Evolutionary conservation across 345 rosid genomes (phyloP), one percentile per base, ranked within the genome.

Genomic region (Sapria himalayana): DNA sequence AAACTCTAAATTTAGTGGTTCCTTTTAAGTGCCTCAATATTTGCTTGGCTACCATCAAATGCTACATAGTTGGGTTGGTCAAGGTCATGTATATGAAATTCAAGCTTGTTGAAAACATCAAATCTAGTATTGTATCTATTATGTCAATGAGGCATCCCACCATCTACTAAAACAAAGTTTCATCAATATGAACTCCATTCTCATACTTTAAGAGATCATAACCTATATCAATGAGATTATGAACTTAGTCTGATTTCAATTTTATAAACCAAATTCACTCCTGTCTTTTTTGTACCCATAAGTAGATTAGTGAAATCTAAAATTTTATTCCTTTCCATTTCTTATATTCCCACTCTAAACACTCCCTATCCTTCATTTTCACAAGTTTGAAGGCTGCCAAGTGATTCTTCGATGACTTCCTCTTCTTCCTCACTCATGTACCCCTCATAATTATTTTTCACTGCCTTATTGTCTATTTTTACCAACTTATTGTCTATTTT

Each of bases 101-200:
- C n/a, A n/a, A n/a, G n/a, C n/a, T n/a, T n/a, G n/a, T n/a, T n/a
- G n/a, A n/a, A n/a, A n/a, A n/a, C 10, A 33, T 33, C 37, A 33
- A 33, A 33, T 33, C 37, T 33, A 3, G 37, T 9, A 7, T 33
- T 33, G 37, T 33, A 33, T 7, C 10, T n/a, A 9, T 33, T 33
- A 33, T 9, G 7, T 33, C 10, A 7, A 33, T 33, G 37, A 33
- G 37, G 37, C 37, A 33, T 33, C 37, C 37, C 37, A 33, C 37
- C 37, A 33, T 33, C 37, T 33, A 9, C 37, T 33, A 9, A 33
- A 33, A 33, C 37, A 33, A 33, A 4, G 37, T 33, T 9, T 33
- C n/a, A n/a, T n/a, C n/a, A n/a, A n/a, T n/a, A n/a, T n/a, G n/a
- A n/a, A n/a, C n/a, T n/a, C n/a, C n/a, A n/a, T 33, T 33, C 37